Base-by-base conservation (phyloP, 306 rosid species). In the Gastrolobium bilobum region DNA sequence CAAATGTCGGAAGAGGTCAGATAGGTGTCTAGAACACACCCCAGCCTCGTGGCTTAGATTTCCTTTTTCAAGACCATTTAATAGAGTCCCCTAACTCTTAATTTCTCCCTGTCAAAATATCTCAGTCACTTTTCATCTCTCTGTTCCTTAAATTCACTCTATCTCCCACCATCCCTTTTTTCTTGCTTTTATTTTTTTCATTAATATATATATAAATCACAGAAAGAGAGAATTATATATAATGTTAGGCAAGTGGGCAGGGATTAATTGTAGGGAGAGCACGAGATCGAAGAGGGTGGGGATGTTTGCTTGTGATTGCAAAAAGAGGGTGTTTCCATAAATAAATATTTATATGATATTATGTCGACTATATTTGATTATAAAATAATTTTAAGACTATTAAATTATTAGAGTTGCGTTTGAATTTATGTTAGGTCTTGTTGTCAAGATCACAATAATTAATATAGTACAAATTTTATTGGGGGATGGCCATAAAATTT, bases 231-330 rank as follows among this genome's bases (percentile, higher is more conserved):
- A 56, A 13, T 2, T 39, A 10, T 33, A 61, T 60, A 26, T 2
- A 29, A 10, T 33, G 70, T 60, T 79, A 48, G 72, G 71, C 64
- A 71, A 40, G 57, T 50, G 66, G 64, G 73, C 46, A 29, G 68
- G 72, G n/a, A 64, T n/a, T 39, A 2, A 7, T n/a, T 20, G 37
- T 59, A 79, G 72, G 78, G 70, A 79, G 74, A 70, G 73, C 69
- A 61, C 65, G 14, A 62, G 79, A 63, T 72, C 4, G 84, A 80
- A 53, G 81, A 63, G 74, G 29, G 77, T 57, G 81, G 84, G 89
- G 80, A 89, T 89, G 92, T 88, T 88, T 92, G 97, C 92, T 88
- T 90, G 82, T 82, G 89, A 90, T 47, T 69, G 94, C 87, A 88
- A 88, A 88, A 88, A 84, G 90, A 78, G 37, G 62, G 76, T 53